Evolutionary conservation across 2,329 filamentous ascomycete genomes (phyloP), one percentile per base, ranked within the genome.

Genomic region (Fusarium metavorans): DNA sequence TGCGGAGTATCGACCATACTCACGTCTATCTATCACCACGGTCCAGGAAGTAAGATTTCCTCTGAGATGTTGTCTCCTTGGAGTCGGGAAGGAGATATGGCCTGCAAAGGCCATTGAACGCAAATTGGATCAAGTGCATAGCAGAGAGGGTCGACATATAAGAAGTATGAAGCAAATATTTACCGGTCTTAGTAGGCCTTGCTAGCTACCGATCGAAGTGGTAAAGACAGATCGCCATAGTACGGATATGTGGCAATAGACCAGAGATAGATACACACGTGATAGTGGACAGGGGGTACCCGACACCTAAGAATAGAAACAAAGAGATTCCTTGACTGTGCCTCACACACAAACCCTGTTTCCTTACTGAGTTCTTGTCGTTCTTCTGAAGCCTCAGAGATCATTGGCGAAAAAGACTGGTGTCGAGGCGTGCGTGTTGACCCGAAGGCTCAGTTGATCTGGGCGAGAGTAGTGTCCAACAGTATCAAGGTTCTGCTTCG

Each of bases 401-500:
- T 45, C 43, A 6, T 45, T 45, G 14, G 43, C 43, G 13, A 45
- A 45, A 45, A 45, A 45, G 20, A 45, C 43, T 25, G 43, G 43
- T 13, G 43, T 45, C 20, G 43, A 45, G 43, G 43, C 20, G 43
- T 45, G 43, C 43, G 43, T 45, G 43, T 45, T 45, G 20, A 25
- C 43, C 4, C 43, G 43, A 25, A 85, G 77, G 65, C 83, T 84
- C 34, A 84, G 73, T 66, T 83, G 78, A 64, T 85, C 84, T 6
- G 83, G 82, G 32, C 82, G 78, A 7, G 80, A 79, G 66, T 84
- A 81, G 37, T 79, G 78, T 1, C 76, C 76, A 6, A 78, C 74
- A 20, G 83, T 80, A 43, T 85, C 83, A 30, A 84, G 79, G 68
- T 84, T 84, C 18, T 82, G 80, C 67, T 77, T 74, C 0, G 65